phyloP scores from a whole-genome alignment of 2,329 filamentous ascomycete genomes.

The Cladosporium sp. region DNA sequence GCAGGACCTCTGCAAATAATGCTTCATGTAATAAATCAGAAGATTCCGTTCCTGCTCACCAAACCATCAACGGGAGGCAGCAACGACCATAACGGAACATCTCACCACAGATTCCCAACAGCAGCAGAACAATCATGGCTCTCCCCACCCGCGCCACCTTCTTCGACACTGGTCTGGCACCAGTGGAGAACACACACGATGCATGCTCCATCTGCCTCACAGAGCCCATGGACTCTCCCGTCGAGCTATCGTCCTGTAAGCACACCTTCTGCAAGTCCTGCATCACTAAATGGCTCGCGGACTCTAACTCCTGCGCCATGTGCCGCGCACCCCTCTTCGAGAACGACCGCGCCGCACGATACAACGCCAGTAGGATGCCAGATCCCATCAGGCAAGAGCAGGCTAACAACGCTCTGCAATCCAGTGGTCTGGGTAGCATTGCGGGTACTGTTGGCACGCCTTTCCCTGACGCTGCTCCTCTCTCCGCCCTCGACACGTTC shows the following conservation, averaged over 20 bases:
- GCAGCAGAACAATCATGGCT: background rate
- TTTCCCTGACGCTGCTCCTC: background rate
- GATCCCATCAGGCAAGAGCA: background rate
- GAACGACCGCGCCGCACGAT: background rate
- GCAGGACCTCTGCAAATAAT: background rate
- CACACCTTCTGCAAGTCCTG: constrained; percentile 11
- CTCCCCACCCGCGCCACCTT: background rate
- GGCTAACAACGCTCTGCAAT: background rate
- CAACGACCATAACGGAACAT: background rate
- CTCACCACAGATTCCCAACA: background rate
- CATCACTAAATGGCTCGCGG: constrained; percentile 7
- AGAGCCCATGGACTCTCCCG: background rate
- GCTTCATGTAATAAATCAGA: background rate
- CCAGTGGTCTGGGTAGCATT: background rate
- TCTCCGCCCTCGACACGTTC: background rate
- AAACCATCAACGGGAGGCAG: background rate
- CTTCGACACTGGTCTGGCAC: constrained; percentile 4
- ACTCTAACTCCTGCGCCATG: background rate
- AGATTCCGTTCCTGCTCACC: background rate
- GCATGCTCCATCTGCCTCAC: background rate
- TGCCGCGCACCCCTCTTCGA: background rate
- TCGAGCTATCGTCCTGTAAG: background rate
- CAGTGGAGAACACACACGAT: background rate
- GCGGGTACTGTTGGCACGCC: background rate
- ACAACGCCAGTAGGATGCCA: background rate